Base-by-base conservation (phyloP, 2,329 filamentous ascomycete genomes). In the Pseudocercospora eumusae region DNA sequence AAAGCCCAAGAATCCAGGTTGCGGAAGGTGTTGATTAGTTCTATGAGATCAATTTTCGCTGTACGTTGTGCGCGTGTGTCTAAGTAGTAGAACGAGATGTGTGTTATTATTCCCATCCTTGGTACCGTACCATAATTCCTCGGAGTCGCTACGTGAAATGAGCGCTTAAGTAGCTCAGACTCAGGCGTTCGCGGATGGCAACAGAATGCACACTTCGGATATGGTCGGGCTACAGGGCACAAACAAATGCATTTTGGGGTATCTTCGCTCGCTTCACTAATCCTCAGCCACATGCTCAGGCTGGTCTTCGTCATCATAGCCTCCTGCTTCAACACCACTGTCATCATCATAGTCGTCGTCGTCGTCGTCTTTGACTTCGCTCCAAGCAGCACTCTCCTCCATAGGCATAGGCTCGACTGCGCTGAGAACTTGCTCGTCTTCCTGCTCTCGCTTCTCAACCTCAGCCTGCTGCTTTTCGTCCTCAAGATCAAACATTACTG, bases 341-440 rank as follows among this genome's bases (percentile, higher is more conserved):
- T 66, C 65, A 10, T 61, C 65, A 18, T 64, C 66, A n/a, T 62
- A 52, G 44, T 63, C 49, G 28, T 64, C 62, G n/a, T 63, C 68
- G 44, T 63, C 49, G 28, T 64, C 62, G n/a, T 63, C 68, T 52
- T 69, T 62, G 23, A 67, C 63, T 21, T 70, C 64, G n/a, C 65
- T 66, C 66, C 69, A 69, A 25, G 69, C 70, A 20, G 65, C 64
- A 33, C 64, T 64, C 47, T 70, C 68, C 11, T 70, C 73, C 28
- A 71, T 65, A 1, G 75, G 65, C 69, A 69, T 72, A 28, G 68
- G 71, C 33, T 72, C 69, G 18, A 72, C 62, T 27, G 62, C 56
- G 27, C 62, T 65, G 45, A 71, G 61, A 9, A 54, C 25, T n/a
- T 49, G 59, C 53, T 64, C 63, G 33, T 65, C 61, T 40, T 62